These are phyloP conservation scores for Phytophthora sp. DNA, from an alignment of 352 stramenopile species.

Conservation along the genomic window DNA sequence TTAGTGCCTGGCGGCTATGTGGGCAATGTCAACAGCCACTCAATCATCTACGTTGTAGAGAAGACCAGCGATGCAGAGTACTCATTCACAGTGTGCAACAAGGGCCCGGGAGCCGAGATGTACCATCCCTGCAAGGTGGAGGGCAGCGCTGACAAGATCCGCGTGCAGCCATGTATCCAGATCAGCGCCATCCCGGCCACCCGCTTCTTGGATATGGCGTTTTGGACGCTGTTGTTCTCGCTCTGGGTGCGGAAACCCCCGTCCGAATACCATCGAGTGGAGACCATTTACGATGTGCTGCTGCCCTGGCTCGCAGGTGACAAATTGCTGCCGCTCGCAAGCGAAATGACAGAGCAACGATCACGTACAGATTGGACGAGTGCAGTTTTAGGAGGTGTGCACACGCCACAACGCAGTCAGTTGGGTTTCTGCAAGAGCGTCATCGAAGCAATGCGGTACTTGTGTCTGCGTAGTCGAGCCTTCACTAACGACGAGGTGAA, in stretches of 20 bases:
- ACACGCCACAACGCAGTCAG: slow-evolving; percentile 76
- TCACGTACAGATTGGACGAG: slow-evolving; percentile 36
- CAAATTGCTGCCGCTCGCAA: slow-evolving; percentile 68
- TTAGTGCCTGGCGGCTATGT: slow-evolving; percentile 83
- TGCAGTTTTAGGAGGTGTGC: slow-evolving; percentile 41
- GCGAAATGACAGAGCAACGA: slow-evolving; percentile 35
- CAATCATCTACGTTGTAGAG: slow-evolving; percentile 87
- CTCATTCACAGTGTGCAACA: slow-evolving; percentile 90
- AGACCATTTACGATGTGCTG: slow-evolving; percentile 91
- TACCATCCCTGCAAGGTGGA: slow-evolving; percentile 65
- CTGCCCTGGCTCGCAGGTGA: slow-evolving; percentile 87
- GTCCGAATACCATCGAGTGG: slow-evolving; percentile 87
- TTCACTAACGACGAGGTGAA: slow-evolving; percentile 74
- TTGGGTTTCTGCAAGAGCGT: slow-evolving; percentile 86
- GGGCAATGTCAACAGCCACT: slow-evolving; percentile 72
- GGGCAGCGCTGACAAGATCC: slow-evolving; percentile 58
- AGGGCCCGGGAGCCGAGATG: slow-evolving; percentile 82
- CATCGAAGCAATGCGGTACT: slow-evolving; percentile 74
- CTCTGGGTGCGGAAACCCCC: slow-evolving; percentile 85
- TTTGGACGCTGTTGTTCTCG: slow-evolving; percentile 86
- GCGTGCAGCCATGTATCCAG: slow-evolving; percentile 78
- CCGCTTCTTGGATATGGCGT: slow-evolving; percentile 86
- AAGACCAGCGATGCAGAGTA: slow-evolving; percentile 64
- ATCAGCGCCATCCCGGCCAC: slow-evolving; percentile 60
- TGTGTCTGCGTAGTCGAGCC: slow-evolving; percentile 61